Base-by-base conservation (phyloP, 805 yeast genomes). In the Candida sakaeoensis region DNA sequence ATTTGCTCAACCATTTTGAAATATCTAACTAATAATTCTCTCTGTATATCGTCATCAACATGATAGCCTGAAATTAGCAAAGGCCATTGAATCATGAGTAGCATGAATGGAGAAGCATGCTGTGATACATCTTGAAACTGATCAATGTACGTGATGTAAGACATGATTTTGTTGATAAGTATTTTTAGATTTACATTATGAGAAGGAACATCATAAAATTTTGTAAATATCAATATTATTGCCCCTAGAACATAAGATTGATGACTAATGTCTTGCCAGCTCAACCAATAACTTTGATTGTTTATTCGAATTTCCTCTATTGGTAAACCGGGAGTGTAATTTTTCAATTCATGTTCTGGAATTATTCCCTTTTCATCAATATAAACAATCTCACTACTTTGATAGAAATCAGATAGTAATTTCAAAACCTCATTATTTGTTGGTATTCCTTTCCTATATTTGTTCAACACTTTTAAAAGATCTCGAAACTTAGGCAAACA, bases 381-480 rank as follows among this genome's bases (percentile, higher is more conserved):
- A n/a, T 26, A 38, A 12, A 22, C 32, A 8, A 27, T 38, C n/a
- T 38, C 19, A 23, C 25, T 21, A 22, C 22, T 28, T 12, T 26
- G 26, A 16, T 38, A 38, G 23, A 38, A 32, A 4, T 31, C 14
- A 8, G 41, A 23, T 24, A 38, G 23, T 27, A 38, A 22, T 15
- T 33, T 23, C 17, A 38, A 18, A 13, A 28, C 13, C 10, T 37
- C 40, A 26, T 3, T 13, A 4, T 22, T 22, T 3, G 29, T 4
- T 8, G 16, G 10, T 2, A 36, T 10, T 4, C 28, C 28, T 12
- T 22, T 14, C n/a, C 67, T 45, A 14, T 39, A 33, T 24, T 45
- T 46, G 29, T 52, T 51, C 33, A 60, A 46, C 2, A 57, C 39
- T 39, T 64, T 68, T 32, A 66, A 57, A 22, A 71, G 45, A 41